phyloP scores from a whole-genome alignment of 495 filamentous ascomycete species.

The Coniosporium apollinis region DNA sequence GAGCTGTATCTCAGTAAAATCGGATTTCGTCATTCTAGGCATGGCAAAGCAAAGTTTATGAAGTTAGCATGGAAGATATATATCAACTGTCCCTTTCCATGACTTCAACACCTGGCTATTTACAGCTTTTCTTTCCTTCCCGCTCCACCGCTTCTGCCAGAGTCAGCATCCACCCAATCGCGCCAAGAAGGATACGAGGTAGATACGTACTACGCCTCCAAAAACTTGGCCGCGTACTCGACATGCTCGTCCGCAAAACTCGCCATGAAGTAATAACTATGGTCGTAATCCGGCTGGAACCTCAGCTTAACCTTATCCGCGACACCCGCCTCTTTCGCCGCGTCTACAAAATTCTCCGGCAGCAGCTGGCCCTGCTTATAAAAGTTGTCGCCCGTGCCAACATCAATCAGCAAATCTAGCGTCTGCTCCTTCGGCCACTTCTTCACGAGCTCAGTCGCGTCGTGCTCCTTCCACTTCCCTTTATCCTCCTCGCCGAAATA shows the following conservation, averaged over 20 bases:
- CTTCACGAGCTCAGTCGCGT: conserved; percentile 81
- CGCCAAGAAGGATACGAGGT: too few species aligned
- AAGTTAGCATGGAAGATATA: too few species aligned
- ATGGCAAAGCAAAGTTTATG: too few species aligned
- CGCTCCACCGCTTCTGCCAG: too few species aligned
- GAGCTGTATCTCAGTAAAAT: too few species aligned
- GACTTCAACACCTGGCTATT: too few species aligned
- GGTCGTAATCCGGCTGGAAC: conserved; percentile 86
- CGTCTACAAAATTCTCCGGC: conserved; percentile 80
- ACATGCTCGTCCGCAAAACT: conserved; percentile 82
- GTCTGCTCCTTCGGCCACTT: conserved; percentile 53
- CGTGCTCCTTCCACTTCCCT: conserved; percentile 68
- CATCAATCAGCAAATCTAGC: conserved; percentile 66
- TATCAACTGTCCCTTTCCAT: too few species aligned
- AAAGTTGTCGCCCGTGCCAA: conserved; percentile 85
- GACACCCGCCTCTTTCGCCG: conserved; percentile 53
- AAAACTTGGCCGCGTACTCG: conserved; percentile 60
- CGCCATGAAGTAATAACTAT: conserved; percentile 90
- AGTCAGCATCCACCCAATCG: too few species aligned
- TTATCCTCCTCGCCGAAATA: conserved; percentile 64
- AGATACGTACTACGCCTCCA: conserved; percentile 40
- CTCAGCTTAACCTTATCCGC: conserved; percentile 49
- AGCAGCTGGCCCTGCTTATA: conserved; percentile 86
- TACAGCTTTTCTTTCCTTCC: too few species aligned
- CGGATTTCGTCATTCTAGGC: too few species aligned